A percentile compares a stretch with the other conserved stretches of the same genome.
These are phyloP conservation scores for Eremochloa ophiuroides DNA, from an alignment of 176 grass and related monocot genomes.

Conservation along the genomic window DNA sequence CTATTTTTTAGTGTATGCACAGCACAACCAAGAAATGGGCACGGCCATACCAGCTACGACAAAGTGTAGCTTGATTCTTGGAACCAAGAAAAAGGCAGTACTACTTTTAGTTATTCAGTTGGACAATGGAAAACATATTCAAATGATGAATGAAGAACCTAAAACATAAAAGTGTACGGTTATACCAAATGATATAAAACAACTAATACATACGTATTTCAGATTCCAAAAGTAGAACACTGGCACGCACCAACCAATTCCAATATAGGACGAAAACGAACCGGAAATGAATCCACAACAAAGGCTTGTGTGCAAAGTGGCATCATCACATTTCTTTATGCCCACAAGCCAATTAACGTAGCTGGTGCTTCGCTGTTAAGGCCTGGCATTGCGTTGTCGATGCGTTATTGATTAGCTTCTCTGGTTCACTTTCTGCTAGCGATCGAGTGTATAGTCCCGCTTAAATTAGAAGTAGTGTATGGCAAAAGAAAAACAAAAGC, in stretches of 20 bases:
- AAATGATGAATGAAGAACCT: not conserved
- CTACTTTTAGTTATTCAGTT: not conserved
- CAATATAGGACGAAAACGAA: conserved; percentile 1
- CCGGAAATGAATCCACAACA: not conserved
- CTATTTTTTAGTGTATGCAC: too few relatives aligned
- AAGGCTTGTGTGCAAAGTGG: not conserved
- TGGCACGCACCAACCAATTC: conserved; percentile 1
- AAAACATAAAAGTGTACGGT: not conserved
- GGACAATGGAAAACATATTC: not conserved
- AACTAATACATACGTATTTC: not conserved
- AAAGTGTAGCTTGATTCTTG: not conserved
- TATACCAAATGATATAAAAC: not conserved
- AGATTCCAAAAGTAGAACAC: not conserved
- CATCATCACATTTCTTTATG: not conserved
- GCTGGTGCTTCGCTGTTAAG: conserved; percentile 21
- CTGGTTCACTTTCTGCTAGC: not conserved
- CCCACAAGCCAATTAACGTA: not conserved
- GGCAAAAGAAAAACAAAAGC: not conserved
- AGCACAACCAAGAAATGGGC: not conserved
- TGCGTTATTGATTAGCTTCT: not conserved
- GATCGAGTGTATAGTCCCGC: not conserved
- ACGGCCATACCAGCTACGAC: not conserved
- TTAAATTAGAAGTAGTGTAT: not conserved
- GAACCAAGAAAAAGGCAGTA: not conserved
- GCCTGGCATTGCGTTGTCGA: not conserved